These are phyloP conservation scores for Mycena olivaceomarginata DNA, from an alignment of 768 basidiomycete genomes.

Conservation along the genomic window DNA sequence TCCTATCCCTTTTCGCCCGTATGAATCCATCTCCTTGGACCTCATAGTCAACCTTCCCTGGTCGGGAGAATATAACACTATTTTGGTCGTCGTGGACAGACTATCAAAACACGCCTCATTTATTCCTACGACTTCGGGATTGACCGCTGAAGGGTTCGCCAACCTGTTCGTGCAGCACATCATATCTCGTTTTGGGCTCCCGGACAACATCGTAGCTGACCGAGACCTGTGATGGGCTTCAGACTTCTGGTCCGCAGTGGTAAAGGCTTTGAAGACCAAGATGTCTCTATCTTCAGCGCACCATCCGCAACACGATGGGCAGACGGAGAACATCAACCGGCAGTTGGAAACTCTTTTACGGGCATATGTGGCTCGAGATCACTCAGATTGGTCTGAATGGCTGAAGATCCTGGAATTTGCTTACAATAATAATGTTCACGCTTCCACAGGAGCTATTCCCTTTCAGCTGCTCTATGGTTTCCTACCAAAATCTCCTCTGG, in stretches of 20 bases:
- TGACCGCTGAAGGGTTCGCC: too few species aligned
- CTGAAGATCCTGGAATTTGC: not conserved
- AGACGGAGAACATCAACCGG: not conserved
- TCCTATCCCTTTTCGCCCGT: too few species aligned
- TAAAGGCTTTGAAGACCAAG: too few species aligned
- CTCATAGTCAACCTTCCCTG: too few species aligned
- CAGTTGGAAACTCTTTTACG: not conserved
- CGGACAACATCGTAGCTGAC: constrained; percentile 13
- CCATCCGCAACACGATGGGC: not conserved
- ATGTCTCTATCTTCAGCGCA: not conserved
- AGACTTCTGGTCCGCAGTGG: constrained; percentile 18
- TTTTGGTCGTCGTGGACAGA: too few species aligned
- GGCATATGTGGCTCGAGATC: not conserved
- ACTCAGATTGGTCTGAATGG: not conserved
- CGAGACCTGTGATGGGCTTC: constrained; percentile 23
- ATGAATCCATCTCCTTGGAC: too few species aligned
- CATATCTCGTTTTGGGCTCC: constrained; percentile 3
- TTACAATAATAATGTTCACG: constrained; percentile 3
- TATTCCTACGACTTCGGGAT: too few species aligned
- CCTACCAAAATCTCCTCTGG: not conserved
- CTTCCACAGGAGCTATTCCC: not conserved
- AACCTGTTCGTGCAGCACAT: constrained; percentile 10
- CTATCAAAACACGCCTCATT: too few species aligned
- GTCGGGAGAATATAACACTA: too few species aligned
- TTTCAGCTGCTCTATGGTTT: not conserved